Evolutionary conservation across 805 yeast species (phyloP).

Genomic region (Saccharomycopsis amapae): DNA sequence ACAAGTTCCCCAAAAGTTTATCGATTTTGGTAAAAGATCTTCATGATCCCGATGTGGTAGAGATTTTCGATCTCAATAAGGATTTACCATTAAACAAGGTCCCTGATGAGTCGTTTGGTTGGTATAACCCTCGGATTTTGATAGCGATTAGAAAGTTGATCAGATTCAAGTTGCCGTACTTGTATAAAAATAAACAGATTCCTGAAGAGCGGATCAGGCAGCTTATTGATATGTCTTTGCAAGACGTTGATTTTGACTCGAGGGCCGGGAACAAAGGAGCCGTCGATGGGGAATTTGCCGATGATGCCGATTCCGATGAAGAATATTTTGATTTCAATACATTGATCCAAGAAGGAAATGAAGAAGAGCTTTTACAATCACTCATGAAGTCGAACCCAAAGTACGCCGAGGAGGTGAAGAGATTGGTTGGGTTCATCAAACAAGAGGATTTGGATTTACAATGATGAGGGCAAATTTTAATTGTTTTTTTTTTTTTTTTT

Average conservation of each 20-base stretch:
- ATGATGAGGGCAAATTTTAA: neutral
- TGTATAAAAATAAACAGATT: conserved; percentile 44
- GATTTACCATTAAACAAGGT: neutral
- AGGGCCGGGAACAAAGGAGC: conserved; percentile 14
- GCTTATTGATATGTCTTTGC: conserved; percentile 34
- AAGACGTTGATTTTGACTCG: conserved; percentile 10
- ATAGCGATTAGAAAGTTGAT: conserved; percentile 60
- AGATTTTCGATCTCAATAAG: conserved; percentile 30
- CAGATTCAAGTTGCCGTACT: conserved; percentile 60
- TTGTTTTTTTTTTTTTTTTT: too few species aligned
- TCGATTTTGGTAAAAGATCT: conserved; percentile 78
- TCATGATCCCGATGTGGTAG: conserved; percentile 51
- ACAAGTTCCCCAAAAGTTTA: conserved; percentile 56
- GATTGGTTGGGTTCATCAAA: conserved; percentile 11
- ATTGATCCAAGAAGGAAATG: neutral
- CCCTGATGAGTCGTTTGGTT: conserved; percentile 54
- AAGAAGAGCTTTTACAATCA: conserved; percentile 2
- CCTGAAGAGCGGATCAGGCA: conserved; percentile 35
- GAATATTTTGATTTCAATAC: conserved; percentile 5
- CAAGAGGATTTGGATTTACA: neutral
- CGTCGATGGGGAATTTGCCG: conserved; percentile 24
- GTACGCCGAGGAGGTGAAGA: conserved; percentile 2
- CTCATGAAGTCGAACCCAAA: conserved; percentile 14
- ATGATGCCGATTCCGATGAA: conserved; percentile 19
- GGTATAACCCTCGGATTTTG: conserved; percentile 62